phyloP scores from a whole-genome alignment of 2,329 filamentous ascomycete genomes.

The Grosmannia serpens region DNA sequence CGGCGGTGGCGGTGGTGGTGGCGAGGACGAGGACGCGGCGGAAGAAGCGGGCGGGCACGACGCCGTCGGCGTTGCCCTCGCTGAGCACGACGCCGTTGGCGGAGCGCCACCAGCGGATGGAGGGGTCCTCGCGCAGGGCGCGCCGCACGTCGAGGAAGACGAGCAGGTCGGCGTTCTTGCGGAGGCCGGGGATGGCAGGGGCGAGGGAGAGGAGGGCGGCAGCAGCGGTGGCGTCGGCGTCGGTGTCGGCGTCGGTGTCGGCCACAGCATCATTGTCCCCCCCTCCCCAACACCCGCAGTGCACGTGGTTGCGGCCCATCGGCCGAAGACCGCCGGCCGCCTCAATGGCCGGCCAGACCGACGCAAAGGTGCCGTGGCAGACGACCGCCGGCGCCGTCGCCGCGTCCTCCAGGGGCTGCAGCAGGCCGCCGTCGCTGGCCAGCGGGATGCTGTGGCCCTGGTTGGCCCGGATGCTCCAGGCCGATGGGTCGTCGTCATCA shows the following conservation, averaged over 20 bases:
- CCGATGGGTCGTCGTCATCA: slow-evolving; percentile 35
- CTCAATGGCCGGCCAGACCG: slow-evolving; percentile 65
- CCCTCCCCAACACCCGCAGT: slow-evolving; percentile 51
- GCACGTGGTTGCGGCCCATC: slow-evolving; percentile 82
- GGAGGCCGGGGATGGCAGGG: slow-evolving; percentile 58
- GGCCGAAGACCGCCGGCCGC: slow-evolving; percentile 63
- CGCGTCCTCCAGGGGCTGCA: slow-evolving; percentile 54
- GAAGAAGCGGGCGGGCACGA: slow-evolving; percentile 58
- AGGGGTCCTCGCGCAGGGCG: slow-evolving; percentile 45
- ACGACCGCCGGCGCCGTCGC: slow-evolving; percentile 52
- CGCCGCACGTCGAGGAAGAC: slow-evolving; percentile 63
- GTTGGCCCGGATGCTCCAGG: slow-evolving; percentile 86
- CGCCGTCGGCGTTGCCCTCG: slow-evolving; percentile 45
- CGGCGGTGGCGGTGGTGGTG: slow-evolving; percentile 51
- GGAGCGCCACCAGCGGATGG: slow-evolving; percentile 64
- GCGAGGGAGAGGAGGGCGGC: too few relatives aligned
- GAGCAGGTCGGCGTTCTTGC: slow-evolving; percentile 62
- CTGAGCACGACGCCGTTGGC: slow-evolving; percentile 68
- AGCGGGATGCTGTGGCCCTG: slow-evolving; percentile 81
- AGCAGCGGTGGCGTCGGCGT: neutral
- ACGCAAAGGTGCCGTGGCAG: slow-evolving; percentile 82
- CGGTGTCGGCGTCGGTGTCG: neutral
- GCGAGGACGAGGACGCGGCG: too few relatives aligned
- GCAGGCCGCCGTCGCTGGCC: slow-evolving; percentile 53
- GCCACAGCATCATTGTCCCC: too few relatives aligned